These are phyloP conservation scores for Quercus agrifolia DNA, from an alignment of 306 rosid species.

Conservation along the genomic window DNA sequence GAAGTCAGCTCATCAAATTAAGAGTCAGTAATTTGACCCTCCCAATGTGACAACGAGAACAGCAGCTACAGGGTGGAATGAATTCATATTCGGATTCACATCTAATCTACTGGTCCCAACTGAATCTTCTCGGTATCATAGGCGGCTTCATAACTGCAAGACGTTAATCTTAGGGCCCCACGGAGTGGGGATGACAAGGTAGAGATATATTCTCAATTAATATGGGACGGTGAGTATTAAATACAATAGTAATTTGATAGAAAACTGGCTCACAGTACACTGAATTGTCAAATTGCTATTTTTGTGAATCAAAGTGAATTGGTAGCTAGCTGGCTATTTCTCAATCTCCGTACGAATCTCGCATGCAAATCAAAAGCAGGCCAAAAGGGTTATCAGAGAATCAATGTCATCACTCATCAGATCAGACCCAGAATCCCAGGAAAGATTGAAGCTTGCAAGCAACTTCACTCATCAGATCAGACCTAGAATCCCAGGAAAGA, in stretches of 20 bases:
- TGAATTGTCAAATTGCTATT: not conserved
- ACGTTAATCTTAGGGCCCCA: not conserved
- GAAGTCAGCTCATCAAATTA: constrained; percentile 7
- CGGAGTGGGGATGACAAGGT: not conserved
- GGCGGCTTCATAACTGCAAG: too few species aligned
- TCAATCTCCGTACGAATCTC: constrained; percentile 39
- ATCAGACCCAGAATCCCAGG: constrained; percentile 14
- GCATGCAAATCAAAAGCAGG: constrained; percentile 21
- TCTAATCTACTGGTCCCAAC: not conserved
- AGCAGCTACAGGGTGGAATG: not conserved
- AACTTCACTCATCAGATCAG: not conserved
- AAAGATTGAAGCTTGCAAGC: not conserved
- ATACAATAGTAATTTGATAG: not conserved
- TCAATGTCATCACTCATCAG: constrained; percentile 13
- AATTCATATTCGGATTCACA: too few species aligned
- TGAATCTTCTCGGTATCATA: not conserved
- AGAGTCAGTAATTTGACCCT: not conserved
- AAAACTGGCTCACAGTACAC: not conserved
- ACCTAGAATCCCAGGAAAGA: constrained; percentile 8
- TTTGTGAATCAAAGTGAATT: constrained; percentile 9
- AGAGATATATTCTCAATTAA: not conserved
- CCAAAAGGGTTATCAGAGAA: constrained; percentile 33
- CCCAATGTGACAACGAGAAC: not conserved
- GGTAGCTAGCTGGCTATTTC: constrained; percentile 35
- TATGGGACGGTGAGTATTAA: not conserved